Evolutionary conservation across 1,284 basidiomycete species (phyloP).

Genomic region (Sporisorium exsertum): DNA sequence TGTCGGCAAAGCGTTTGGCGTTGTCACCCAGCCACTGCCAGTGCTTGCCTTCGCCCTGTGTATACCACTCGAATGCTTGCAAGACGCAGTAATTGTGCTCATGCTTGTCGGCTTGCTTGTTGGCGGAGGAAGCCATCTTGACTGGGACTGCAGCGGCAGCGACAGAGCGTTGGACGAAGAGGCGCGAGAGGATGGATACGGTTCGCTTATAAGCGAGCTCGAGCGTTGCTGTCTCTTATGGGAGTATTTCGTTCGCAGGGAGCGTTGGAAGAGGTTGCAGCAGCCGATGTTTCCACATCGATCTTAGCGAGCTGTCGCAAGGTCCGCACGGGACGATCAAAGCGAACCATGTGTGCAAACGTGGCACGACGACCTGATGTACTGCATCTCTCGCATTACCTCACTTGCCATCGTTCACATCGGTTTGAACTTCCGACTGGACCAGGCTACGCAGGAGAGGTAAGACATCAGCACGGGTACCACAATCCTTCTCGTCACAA

Average conservation of each 20-base stretch:
- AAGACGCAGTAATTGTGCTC: slow-evolving; percentile 58
- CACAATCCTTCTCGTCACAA: background rate
- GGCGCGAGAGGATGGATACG: background rate
- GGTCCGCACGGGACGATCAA: background rate
- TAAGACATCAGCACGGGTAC: too few relatives aligned
- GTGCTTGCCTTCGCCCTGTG: slow-evolving; percentile 74
- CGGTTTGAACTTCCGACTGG: background rate
- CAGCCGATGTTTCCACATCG: background rate
- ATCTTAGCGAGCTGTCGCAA: slow-evolving; percentile 5
- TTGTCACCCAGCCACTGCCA: slow-evolving; percentile 85
- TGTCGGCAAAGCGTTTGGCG: slow-evolving; percentile 77
- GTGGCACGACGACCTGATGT: background rate
- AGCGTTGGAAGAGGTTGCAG: background rate
- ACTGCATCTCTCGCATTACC: background rate
- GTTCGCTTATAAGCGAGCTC: background rate
- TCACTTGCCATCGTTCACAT: slow-evolving; percentile 12
- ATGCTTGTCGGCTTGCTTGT: slow-evolving; percentile 53
- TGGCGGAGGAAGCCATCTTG: slow-evolving; percentile 54
- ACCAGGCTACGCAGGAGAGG: background rate
- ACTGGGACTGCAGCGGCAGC: background rate
- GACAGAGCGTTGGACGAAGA: background rate
- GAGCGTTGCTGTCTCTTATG: background rate
- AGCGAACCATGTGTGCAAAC: background rate
- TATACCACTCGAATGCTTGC: slow-evolving; percentile 69
- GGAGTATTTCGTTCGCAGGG: background rate